Evolutionary conservation across 176 grass and related monocot genomes (phyloP).

Genomic region (Eleusine indica): DNA sequence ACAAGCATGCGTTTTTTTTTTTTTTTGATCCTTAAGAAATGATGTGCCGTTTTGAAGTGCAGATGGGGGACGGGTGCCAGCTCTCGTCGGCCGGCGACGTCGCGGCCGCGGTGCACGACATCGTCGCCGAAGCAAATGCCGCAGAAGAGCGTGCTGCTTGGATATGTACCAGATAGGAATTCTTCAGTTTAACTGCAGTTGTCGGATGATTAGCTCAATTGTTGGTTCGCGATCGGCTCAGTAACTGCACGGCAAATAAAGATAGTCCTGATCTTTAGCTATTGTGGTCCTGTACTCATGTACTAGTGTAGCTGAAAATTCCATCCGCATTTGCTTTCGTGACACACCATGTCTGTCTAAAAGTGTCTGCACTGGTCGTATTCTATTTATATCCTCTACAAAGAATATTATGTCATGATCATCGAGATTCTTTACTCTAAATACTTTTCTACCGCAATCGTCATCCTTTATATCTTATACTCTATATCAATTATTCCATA

Average conservation of each 20-base stretch:
- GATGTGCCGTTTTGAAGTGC: not conserved
- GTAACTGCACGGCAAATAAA: not conserved
- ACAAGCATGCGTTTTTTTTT: not conserved
- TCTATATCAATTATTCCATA: too few species aligned
- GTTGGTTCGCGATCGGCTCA: not conserved
- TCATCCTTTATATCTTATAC: too few species aligned
- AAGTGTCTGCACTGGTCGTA: too few species aligned
- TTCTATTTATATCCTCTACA: too few species aligned
- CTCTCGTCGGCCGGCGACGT: constrained; percentile 68
- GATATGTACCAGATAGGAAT: not conserved
- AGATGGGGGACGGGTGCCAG: constrained; percentile 66
- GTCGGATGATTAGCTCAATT: not conserved
- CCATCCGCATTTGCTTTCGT: too few species aligned
- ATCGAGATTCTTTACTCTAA: too few species aligned
- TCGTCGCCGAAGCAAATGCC: constrained; percentile 19
- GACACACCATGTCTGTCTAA: not conserved
- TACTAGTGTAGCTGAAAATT: too few species aligned
- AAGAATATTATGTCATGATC: too few species aligned
- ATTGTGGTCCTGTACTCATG: not conserved
- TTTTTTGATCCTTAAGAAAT: not conserved
- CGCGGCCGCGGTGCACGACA: constrained; percentile 57
- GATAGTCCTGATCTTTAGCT: not conserved
- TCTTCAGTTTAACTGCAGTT: not conserved
- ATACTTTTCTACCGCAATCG: too few species aligned
- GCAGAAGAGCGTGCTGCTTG: not conserved